A percentile compares a stretch with the other conserved stretches of the same genome.
phyloP scores from a whole-genome alignment of 495 filamentous ascomycete species.

The Penicillium nucicola region DNA sequence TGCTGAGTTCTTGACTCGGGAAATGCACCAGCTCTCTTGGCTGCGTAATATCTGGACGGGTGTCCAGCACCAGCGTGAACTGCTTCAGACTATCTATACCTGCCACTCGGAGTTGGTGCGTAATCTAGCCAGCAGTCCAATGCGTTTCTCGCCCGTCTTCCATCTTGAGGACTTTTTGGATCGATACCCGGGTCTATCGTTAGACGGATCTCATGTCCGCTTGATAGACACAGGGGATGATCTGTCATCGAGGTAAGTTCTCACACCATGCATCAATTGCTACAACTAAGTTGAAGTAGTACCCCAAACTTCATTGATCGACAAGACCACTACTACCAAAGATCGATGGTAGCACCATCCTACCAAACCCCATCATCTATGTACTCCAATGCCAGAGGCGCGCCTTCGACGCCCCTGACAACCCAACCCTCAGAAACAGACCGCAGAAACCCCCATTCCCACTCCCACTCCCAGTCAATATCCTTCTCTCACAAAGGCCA shows the following conservation, averaged over 20 bases:
- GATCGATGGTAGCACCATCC: conserved; percentile 13
- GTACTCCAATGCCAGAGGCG: conserved; percentile 10
- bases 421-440: conserved; percentile 12
- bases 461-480: neutral
- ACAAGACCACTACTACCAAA: conserved; percentile 21
- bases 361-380: conserved; percentile 10
- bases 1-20: conserved; percentile 67
- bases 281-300: neutral
- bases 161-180: conserved; percentile 86
- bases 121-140: conserved; percentile 59
- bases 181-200: conserved; percentile 57
- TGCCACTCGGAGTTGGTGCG: conserved; percentile 73
- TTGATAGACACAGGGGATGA: conserved; percentile 54
- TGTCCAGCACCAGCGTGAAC: conserved; percentile 75
- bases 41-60: conserved; percentile 71
- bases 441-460: conserved; percentile 7
- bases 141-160: conserved; percentile 73
- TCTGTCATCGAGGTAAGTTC: conserved; percentile 41
- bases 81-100: conserved; percentile 67
- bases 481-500: conserved; percentile 1
- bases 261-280: neutral
- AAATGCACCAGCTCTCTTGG: conserved; percentile 75
- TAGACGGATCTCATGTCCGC: conserved; percentile 55
- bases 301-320: conserved; percentile 9
- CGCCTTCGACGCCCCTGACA: conserved; percentile 9